Base-by-base conservation (phyloP, 2,329 filamentous ascomycete species). In the Lachnellula suecica region DNA sequence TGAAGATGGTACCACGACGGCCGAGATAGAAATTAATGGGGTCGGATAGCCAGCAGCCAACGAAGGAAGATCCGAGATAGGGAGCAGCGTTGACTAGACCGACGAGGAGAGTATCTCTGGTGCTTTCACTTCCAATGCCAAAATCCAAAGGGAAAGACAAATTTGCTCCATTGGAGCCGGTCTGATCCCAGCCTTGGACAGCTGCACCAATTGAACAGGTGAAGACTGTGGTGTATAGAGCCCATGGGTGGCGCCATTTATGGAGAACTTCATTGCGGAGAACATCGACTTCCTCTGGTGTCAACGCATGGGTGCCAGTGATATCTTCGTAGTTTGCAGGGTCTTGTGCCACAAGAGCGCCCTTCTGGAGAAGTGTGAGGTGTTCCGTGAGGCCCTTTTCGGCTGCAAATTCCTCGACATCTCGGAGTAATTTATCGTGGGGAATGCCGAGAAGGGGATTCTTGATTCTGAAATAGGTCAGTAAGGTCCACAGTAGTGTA, bases 341-440 rank as follows among this genome's bases (percentile, higher is more conserved):
- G 60, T 86, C 82, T 66, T 90, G 87, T 2, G 89, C 89, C 13
- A 91, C 81, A 6, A 93, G 76, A 4, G 88, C 89, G 31, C 87
- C 89, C 61, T 86, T 87, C 51, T 80, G 76, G 49, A 91, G 74
- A 17, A 86, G 66, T 2, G 73, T 70, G 4, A 82, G 70, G 56
- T 85, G 75, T 44, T 86, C 79, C 2, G 72, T 69, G 27, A 92
- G 74, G 20, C 76, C 76, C 59, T 87, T 81, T 35, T 78, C 71
- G 10, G 72, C 71, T 31, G 83, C 85, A 61, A 88, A 89, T 15
- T 72, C 72, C 50, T 82, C 75, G 37, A 84, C 84, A 50, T 84
- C 72, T 43, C 65, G 63, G 46, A 84, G 69, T 8, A 84, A 74
- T 59, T 71, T 68, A 45, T 71, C 75, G 51, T 66, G 74, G 4